Evolutionary conservation across 2,329 filamentous ascomycete species (phyloP).

Genomic region (Ophiostoma montium): DNA sequence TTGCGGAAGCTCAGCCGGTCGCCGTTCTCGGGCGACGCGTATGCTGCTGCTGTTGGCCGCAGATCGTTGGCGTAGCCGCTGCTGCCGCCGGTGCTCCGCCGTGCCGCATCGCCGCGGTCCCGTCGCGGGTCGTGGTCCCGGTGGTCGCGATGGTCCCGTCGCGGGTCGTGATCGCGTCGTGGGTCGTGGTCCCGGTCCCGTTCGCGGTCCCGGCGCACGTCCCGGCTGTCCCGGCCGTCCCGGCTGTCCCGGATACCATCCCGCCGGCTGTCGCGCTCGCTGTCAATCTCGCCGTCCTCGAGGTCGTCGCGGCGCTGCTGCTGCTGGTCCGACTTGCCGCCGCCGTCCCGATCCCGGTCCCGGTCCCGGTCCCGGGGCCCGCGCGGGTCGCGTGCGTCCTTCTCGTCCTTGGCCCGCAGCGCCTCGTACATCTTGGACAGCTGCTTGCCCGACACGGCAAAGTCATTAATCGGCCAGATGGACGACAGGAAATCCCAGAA

Average conservation of each 20-base stretch:
- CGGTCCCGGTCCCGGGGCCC: slow-evolving; percentile 11
- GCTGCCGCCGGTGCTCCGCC: slow-evolving; percentile 14
- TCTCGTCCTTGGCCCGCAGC: slow-evolving; percentile 21
- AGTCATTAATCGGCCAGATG: slow-evolving; percentile 25
- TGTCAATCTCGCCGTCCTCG: slow-evolving; percentile 25
- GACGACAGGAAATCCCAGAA: slow-evolving; percentile 27
- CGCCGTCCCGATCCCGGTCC: too few species aligned
- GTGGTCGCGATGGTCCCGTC: slow-evolving; percentile 7
- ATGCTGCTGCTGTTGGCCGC: background rate
- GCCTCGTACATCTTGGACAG: slow-evolving; percentile 24
- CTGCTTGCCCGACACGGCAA: slow-evolving; percentile 22
- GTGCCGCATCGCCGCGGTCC: slow-evolving; percentile 18
- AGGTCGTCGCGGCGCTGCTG: slow-evolving; percentile 21
- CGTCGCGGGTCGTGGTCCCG: slow-evolving; percentile 5
- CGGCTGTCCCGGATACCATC: slow-evolving; percentile 18
- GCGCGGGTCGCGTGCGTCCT: background rate
- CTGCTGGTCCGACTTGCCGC: too few species aligned
- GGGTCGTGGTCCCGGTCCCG: slow-evolving; percentile 7
- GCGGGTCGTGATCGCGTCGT: slow-evolving; percentile 2
- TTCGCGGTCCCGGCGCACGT: slow-evolving; percentile 1
- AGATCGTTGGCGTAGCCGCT: background rate
- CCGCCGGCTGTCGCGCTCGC: slow-evolving; percentile 21
- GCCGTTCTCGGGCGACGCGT: slow-evolving; percentile 8
- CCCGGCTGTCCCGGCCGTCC: slow-evolving; percentile 7
- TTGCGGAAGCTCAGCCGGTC: slow-evolving; percentile 16